Evolutionary conservation across 352 stramenopile species (phyloP).

Genomic region (Globisporangium recalcitrans): DNA sequence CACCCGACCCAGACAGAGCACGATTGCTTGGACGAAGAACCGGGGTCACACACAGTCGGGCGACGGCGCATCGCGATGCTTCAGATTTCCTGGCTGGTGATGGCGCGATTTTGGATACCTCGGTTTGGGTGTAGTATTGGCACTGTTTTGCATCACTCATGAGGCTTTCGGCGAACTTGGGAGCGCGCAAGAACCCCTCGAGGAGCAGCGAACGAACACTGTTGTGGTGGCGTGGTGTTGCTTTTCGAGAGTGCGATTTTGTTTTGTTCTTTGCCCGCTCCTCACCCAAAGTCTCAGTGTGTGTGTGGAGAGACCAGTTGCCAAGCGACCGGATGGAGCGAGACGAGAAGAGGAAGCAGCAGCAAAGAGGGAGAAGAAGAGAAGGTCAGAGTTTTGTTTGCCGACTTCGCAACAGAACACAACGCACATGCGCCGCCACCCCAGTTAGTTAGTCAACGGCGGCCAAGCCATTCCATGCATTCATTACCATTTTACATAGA

Average conservation of each 20-base stretch:
- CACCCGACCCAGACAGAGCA: neutral
- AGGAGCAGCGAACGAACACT: neutral
- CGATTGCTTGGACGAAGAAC: neutral
- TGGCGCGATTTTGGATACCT: neutral
- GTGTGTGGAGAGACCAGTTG: neutral
- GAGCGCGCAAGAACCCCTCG: conserved; percentile 7
- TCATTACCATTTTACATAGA: neutral
- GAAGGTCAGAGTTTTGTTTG: neutral
- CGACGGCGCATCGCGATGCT: no score
- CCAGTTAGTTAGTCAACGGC: no score
- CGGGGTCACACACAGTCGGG: neutral
- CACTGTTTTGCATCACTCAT: neutral
- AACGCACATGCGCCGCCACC: no score
- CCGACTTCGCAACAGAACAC: neutral
- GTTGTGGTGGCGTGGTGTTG: neutral
- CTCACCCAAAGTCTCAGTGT: conserved; percentile 5
- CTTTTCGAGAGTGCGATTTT: neutral
- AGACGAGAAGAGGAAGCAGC: neutral
- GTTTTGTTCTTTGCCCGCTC: conserved; percentile 9
- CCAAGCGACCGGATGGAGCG: neutral
- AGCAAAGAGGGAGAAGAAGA: neutral
- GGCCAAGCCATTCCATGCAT: neutral
- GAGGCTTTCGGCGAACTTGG: conserved; percentile 12
- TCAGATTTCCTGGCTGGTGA: neutral
- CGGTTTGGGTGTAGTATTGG: neutral